These are phyloP conservation scores for Sugiyamaella japonica DNA, from an alignment of 1,139 yeast genomes.

Conservation along the genomic window DNA sequence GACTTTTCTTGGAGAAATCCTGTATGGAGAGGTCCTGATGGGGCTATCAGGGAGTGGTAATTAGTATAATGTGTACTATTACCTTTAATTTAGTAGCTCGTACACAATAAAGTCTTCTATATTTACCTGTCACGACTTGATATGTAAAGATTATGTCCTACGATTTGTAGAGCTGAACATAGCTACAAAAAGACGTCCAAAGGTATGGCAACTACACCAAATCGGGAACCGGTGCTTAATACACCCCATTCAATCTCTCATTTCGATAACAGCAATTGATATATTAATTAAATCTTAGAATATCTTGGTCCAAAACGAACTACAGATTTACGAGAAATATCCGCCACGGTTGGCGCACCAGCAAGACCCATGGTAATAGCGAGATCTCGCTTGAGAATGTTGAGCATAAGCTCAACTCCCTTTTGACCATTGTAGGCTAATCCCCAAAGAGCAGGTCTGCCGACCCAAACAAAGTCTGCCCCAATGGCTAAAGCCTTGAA, in stretches of 20 bases:
- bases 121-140: not conserved
- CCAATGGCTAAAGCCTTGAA: constrained; percentile 66
- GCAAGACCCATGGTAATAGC: constrained; percentile 35
- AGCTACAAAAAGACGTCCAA: too few species aligned
- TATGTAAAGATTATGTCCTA: too few species aligned
- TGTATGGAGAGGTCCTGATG: constrained; percentile 35
- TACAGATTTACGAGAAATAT: constrained; percentile 26
- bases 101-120: not conserved
- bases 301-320: constrained; percentile 29
- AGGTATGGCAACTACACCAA: too few species aligned
- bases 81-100: too few species aligned
- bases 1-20: constrained; percentile 36
- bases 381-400: constrained; percentile 36
- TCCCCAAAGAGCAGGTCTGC: constrained; percentile 66
- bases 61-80: too few species aligned
- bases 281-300: constrained; percentile 21
- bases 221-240: too few species aligned
- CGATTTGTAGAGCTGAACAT: too few species aligned
- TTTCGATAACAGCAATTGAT: too few species aligned
- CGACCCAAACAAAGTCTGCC: constrained; percentile 67
- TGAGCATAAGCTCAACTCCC: constrained; percentile 48
- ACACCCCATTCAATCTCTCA: too few species aligned
- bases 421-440: constrained; percentile 62
- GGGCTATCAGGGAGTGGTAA: constrained; percentile 35
- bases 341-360: constrained; percentile 27